Base-by-base conservation (phyloP, 768 basidiomycete genomes). In the Multifurca ochricompacta region DNA sequence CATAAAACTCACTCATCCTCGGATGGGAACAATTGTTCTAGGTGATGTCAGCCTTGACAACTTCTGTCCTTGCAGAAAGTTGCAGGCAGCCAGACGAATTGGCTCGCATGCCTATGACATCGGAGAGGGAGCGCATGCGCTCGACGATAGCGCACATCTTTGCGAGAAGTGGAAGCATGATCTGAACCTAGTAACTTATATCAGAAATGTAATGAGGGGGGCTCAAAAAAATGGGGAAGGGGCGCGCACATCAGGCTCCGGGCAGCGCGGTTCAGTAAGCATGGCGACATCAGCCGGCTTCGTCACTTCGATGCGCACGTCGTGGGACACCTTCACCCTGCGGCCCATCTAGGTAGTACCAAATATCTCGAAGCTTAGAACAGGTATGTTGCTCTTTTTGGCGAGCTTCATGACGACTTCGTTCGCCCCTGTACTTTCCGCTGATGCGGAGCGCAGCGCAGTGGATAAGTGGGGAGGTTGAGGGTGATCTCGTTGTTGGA, bases 321-420 rank as follows among this genome's bases (percentile, higher is more conserved):
- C 90, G 64, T 94, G 90, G 0, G 78, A 73, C 19, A 93, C 79
- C 41, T 77, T 75, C 36, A 90, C 76, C 39, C 68, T 73, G 54
- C 81, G 73, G 5, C 87, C 87, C 27, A 78, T 73, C n/a, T 80
- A 71, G 9, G 81, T 83, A 48, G 78, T 68, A 0, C 81, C 82
- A 40, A 72, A 74, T 55, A 92, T 87, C 60, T 87, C 87, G 56
- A 92, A 87, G 43, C 77, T 81, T 9, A 92, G 74, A 31, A 88
- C 78, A 0, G 89, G 86, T 35, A 82, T 80, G 44, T 87, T 82
- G 59, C 83, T 82, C 69, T 90, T 90, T 73, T 94, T 94, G 10
- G 90, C 87, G 3, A 93, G 76, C 69, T 87, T 91, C 77, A 92
- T 80, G 47, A 86, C 76, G 31, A 88, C 77, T 37, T 89, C 82